A percentile compares a stretch with the other conserved stretches of the same genome.
These are phyloP conservation scores for Urochloa ruziziensis DNA, from an alignment of 176 grass and related monocot species.

Conservation along the genomic window DNA sequence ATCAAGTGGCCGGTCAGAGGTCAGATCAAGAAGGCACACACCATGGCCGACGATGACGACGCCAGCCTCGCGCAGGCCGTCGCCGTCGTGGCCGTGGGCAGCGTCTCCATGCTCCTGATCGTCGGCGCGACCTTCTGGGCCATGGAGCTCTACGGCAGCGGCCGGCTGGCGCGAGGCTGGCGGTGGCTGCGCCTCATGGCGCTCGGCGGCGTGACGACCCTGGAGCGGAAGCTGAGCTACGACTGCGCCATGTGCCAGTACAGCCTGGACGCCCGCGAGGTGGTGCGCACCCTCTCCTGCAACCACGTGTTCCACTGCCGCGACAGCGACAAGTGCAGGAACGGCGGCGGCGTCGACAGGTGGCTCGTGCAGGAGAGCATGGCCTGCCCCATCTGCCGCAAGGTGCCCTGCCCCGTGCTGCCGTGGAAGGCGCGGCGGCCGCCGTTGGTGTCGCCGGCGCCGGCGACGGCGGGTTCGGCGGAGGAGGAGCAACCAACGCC, in stretches of 20 bases:
- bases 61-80: background rate
- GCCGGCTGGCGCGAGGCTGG: background rate
- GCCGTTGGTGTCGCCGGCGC: background rate
- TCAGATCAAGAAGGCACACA: background rate
- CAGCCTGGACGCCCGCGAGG: background rate
- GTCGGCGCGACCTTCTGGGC: background rate
- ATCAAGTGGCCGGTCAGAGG: background rate
- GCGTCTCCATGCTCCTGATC: background rate
- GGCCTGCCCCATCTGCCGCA: background rate
- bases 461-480: too few species aligned
- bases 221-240: background rate
- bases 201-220: constrained; percentile 24
- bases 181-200: background rate
- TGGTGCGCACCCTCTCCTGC: constrained; percentile 22
- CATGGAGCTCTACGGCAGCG: background rate
- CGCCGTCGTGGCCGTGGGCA: background rate
- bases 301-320: background rate
- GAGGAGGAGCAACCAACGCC: background rate
- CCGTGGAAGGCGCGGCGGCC: background rate
- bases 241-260: background rate
- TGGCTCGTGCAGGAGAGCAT: background rate
- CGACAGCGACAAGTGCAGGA: background rate
- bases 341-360: background rate
- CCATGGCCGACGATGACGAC: background rate
- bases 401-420: background rate